These are phyloP conservation scores for Punctularia strigosozonata DNA, from an alignment of 768 basidiomycete genomes.

Conservation along the genomic window DNA sequence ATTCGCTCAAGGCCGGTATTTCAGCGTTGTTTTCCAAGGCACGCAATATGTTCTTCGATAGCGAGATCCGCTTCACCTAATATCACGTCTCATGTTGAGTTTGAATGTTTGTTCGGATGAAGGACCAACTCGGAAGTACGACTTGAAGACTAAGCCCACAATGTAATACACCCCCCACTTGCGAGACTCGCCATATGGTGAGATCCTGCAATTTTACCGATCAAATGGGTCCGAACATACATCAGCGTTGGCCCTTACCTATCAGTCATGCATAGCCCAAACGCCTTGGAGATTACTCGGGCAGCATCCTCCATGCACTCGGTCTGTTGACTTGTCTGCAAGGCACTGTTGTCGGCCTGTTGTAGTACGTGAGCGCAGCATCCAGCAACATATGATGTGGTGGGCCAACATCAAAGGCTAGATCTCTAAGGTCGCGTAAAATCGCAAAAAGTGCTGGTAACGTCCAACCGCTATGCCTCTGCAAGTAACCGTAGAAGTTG, in stretches of 20 bases:
- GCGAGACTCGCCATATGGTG: slow-evolving; percentile 61
- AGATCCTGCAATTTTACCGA: slow-evolving; percentile 30
- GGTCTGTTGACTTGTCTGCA: slow-evolving; percentile 45
- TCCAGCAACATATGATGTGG: not conserved
- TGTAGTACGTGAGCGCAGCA: not conserved
- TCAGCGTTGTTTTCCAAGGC: slow-evolving; percentile 81
- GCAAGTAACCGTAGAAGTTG: slow-evolving; percentile 67
- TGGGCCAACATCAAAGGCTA: slow-evolving; percentile 79
- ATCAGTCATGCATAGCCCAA: slow-evolving; percentile 83
- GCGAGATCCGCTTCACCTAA: slow-evolving; percentile 82
- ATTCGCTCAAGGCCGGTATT: slow-evolving; percentile 64
- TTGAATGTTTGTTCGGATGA: not conserved
- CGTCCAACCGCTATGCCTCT: slow-evolving; percentile 79
- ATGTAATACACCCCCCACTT: slow-evolving; percentile 93
- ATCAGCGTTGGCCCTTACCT: slow-evolving; percentile 32
- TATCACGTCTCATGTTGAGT: too few species aligned
- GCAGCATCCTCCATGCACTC: slow-evolving; percentile 83
- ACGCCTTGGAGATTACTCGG: slow-evolving; percentile 77
- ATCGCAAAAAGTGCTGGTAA: slow-evolving; percentile 75
- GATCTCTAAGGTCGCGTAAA: slow-evolving; percentile 68
- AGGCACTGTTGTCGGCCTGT: slow-evolving; percentile 59
- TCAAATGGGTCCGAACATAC: slow-evolving; percentile 10
- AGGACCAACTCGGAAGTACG: slow-evolving; percentile 76
- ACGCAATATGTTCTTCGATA: slow-evolving; percentile 85
- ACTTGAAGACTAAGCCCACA: slow-evolving; percentile 83